These are phyloP conservation scores for Trichoderma polysporum DNA, from an alignment of 2,329 filamentous ascomycete genomes.

Conservation along the genomic window DNA sequence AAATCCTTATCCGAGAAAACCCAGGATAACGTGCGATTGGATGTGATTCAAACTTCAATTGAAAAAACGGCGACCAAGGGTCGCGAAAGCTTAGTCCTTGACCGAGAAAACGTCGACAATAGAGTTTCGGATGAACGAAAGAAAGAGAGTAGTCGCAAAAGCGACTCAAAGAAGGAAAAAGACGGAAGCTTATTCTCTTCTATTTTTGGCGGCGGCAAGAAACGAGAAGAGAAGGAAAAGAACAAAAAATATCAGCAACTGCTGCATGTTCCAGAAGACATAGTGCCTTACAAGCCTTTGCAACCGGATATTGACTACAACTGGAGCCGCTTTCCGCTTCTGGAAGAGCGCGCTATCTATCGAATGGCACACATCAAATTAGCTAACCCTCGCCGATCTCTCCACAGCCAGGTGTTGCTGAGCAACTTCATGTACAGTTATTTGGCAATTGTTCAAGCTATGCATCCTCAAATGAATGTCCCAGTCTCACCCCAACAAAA, in stretches of 20 bases:
- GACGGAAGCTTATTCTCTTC: conserved; percentile 92
- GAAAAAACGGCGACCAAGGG: conserved; percentile 65
- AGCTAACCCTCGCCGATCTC: conserved; percentile 87
- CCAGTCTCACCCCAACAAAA: conserved; percentile 78
- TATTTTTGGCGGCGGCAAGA: conserved; percentile 87
- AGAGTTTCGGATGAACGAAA: conserved; percentile 79
- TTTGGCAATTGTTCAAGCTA: conserved; percentile 95
- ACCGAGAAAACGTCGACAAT: conserved; percentile 70
- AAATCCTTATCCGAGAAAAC: conserved; percentile 56
- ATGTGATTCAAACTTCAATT: conserved; percentile 84
- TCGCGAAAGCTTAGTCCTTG: conserved; percentile 80
- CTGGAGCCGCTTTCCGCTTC: conserved; percentile 91
- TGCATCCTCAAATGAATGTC: conserved; percentile 94
- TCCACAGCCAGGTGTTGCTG: conserved; percentile 91
- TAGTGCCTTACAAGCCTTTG: conserved; percentile 62
- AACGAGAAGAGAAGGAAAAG: conserved; percentile 76
- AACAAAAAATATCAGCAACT: conserved; percentile 72
- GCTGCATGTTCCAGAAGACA: conserved; percentile 77
- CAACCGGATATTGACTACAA: conserved; percentile 91
- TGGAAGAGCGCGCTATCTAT: conserved; percentile 96
- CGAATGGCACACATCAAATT: conserved; percentile 98
- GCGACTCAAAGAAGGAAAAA: conserved; percentile 84
- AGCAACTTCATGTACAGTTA: conserved; percentile 99
- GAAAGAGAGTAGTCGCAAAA: conserved; percentile 74
- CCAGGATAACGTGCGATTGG: conserved; percentile 79